Conservation (phyloP, 805 yeast species). For the Metschnikowia baotianmanensis region DNA sequence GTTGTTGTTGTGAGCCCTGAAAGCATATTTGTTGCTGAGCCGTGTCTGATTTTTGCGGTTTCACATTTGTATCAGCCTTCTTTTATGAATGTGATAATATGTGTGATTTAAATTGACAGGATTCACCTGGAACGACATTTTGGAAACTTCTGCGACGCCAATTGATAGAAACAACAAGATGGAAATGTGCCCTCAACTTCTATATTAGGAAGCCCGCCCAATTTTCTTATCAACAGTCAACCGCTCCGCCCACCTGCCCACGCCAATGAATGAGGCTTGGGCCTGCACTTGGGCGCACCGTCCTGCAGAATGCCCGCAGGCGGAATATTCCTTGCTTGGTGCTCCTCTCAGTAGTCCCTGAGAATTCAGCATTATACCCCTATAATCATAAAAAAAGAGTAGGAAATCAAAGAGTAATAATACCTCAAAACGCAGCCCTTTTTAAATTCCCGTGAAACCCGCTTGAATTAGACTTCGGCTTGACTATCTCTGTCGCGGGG, state of each 20-base stretch:
- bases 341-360: no score
- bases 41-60: neutral
- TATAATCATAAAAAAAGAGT: no score
- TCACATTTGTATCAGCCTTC: constrained; percentile 9
- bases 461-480: no score
- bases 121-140: neutral
- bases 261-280: neutral
- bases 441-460: no score
- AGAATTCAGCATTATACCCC: no score
- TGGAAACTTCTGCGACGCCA: neutral
- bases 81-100: neutral
- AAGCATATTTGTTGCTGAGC: neutral
- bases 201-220: no score
- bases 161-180: no score
- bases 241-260: constrained; percentile 4
- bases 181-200: no score
- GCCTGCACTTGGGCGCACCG: neutral
- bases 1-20: constrained; percentile 7
- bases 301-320: neutral
- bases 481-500: constrained; percentile 1
- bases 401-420: no score
- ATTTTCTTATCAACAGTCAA: neutral
- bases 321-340: constrained; percentile 7
- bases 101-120: neutral
- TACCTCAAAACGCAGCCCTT: no score